These are phyloP conservation scores for Pyronema domesticum DNA, from an alignment of 495 filamentous ascomycete genomes.

Conservation along the genomic window DNA sequence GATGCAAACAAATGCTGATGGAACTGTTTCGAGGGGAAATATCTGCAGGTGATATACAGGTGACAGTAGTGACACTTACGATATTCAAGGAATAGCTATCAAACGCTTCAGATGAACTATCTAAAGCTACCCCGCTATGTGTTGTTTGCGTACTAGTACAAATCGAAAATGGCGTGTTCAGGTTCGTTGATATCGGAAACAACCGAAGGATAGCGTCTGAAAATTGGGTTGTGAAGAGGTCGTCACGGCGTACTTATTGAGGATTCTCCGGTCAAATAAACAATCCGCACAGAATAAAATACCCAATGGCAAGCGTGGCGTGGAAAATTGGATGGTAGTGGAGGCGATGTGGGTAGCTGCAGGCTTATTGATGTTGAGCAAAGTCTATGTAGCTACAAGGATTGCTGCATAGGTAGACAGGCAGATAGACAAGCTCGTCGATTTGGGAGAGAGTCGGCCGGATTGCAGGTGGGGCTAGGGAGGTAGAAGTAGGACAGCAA, in stretches of 20 bases:
- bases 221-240: background rate
- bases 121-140: slow-evolving; percentile 4
- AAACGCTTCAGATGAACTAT: slow-evolving; percentile 1
- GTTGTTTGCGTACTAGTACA: background rate
- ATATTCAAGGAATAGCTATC: background rate
- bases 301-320: background rate
- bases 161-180: background rate
- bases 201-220: background rate
- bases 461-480: background rate
- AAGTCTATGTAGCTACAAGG: slow-evolving; percentile 1
- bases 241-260: background rate
- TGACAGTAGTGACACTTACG: background rate
- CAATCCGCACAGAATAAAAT: too few relatives aligned
- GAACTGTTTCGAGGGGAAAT: background rate
- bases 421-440: slow-evolving; percentile 2
- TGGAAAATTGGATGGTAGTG: background rate
- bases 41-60: background rate
- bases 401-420: slow-evolving; percentile 1
- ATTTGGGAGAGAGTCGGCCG: background rate
- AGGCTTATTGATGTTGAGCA: background rate
- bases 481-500: background rate
- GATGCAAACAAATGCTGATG: background rate
- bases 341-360: background rate
- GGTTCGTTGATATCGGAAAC: background rate
- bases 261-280: background rate